Conservation (phyloP, 2,329 filamentous ascomycete genomes). For the Xylogone sp. region DNA sequence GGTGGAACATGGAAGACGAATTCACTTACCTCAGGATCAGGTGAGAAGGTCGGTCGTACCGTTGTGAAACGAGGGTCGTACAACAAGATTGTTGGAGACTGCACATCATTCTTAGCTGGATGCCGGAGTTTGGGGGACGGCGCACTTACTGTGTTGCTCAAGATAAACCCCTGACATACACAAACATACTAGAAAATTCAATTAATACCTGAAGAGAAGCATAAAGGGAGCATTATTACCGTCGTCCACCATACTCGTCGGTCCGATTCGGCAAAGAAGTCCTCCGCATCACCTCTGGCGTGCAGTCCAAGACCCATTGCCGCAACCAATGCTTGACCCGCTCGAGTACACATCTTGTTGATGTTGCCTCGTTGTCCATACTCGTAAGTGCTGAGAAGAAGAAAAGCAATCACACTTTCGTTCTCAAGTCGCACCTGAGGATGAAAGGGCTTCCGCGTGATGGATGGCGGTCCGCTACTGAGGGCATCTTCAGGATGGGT, state of each 20-base stretch:
- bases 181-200: constrained; percentile 37
- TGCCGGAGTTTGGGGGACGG: neutral
- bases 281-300: constrained; percentile 31
- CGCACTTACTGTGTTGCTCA: constrained; percentile 41
- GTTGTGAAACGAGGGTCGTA: constrained; percentile 42
- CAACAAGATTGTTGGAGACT: constrained; percentile 40
- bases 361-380: constrained; percentile 50
- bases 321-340: constrained; percentile 42
- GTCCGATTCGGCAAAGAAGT: constrained; percentile 40
- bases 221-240: constrained; percentile 21
- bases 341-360: constrained; percentile 46
- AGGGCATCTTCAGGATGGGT: constrained; percentile 41
- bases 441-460: constrained; percentile 39
- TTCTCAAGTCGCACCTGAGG: constrained; percentile 39
- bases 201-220: neutral
- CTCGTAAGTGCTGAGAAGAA: constrained; percentile 47
- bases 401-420: constrained; percentile 44
- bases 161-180: constrained; percentile 46
- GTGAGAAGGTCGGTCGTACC: constrained; percentile 35
- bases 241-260: constrained; percentile 52
- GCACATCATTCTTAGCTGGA: constrained; percentile 6
- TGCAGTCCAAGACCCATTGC: constrained; percentile 44
- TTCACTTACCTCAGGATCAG: constrained; percentile 36
- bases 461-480: constrained; percentile 12
- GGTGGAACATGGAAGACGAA: neutral